These are phyloP conservation scores for Udeniomyces megalosporus DNA, from an alignment of 768 basidiomycete species.

Conservation along the genomic window DNA sequence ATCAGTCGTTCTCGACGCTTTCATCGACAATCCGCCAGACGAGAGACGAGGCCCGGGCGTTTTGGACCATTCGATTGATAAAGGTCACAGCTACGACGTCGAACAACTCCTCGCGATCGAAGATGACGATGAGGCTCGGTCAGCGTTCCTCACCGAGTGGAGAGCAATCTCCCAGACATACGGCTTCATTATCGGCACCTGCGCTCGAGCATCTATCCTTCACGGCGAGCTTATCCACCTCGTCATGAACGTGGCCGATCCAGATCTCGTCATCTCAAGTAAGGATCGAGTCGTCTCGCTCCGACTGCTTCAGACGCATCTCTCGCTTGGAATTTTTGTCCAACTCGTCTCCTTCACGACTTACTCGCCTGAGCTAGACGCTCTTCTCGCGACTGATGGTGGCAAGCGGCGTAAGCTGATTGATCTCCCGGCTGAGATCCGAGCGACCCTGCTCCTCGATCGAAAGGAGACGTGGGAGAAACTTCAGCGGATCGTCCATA, in stretches of 20 bases:
- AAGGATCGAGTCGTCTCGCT: background rate
- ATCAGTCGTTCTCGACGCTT: background rate
- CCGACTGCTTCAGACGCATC: background rate
- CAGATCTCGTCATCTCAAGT: background rate
- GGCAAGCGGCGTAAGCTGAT: background rate
- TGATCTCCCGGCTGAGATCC: background rate
- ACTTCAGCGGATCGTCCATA: conserved; percentile 1
- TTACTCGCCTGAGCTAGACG: background rate
- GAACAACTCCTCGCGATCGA: background rate
- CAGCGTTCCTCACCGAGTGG: background rate
- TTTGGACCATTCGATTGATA: background rate
- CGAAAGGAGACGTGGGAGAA: background rate
- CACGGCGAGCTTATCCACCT: background rate
- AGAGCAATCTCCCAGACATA: background rate
- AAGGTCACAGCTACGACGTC: background rate
- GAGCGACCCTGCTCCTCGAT: background rate
- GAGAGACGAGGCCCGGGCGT: background rate
- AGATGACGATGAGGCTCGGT: background rate
- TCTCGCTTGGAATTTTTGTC: background rate
- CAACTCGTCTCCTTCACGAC: background rate
- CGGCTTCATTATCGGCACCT: background rate
- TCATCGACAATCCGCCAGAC: background rate
- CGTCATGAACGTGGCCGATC: background rate
- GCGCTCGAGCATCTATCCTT: background rate
- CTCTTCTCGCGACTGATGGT: background rate